phyloP scores from a whole-genome alignment of 2,329 filamentous ascomycete genomes.

The Colletotrichum falcatum region DNA sequence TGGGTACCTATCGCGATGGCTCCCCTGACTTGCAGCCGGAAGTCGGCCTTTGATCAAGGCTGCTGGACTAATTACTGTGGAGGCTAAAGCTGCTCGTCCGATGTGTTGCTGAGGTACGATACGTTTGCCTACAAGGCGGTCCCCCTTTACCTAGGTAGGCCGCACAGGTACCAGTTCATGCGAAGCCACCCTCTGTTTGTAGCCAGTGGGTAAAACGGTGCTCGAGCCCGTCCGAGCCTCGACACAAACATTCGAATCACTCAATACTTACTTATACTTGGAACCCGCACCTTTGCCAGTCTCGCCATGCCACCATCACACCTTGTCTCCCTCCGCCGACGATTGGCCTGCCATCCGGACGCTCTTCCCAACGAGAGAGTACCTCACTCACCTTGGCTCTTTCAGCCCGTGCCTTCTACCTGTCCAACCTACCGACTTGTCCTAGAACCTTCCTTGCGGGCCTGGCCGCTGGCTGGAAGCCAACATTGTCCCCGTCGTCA shows the following conservation, averaged over 20 bases:
- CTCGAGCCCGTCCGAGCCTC: constrained; percentile 30
- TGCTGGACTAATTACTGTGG: neutral
- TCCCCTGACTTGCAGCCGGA: neutral
- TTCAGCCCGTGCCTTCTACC: neutral
- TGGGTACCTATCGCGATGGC: neutral
- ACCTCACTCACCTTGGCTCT: neutral
- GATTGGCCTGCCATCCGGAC: neutral
- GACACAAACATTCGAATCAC: neutral
- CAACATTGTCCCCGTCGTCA: neutral
- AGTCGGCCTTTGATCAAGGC: neutral
- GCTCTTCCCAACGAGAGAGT: neutral
- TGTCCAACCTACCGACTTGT: neutral
- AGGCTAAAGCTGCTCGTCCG: constrained; percentile 2
- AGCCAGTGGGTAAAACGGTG: constrained; percentile 1
- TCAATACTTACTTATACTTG: neutral
- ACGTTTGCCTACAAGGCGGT: too few relatives aligned
- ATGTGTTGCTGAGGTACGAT: too few relatives aligned
- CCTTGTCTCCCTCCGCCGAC: neutral
- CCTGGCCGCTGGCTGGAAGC: neutral
- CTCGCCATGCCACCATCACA: neutral
- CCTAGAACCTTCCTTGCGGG: neutral
- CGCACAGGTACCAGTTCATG: neutral
- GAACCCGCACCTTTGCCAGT: neutral
- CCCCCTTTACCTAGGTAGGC: too few relatives aligned
- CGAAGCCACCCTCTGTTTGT: neutral